Conservation (phyloP, 176 grass and related monocot species). For the Aegilops speltoides region DNA sequence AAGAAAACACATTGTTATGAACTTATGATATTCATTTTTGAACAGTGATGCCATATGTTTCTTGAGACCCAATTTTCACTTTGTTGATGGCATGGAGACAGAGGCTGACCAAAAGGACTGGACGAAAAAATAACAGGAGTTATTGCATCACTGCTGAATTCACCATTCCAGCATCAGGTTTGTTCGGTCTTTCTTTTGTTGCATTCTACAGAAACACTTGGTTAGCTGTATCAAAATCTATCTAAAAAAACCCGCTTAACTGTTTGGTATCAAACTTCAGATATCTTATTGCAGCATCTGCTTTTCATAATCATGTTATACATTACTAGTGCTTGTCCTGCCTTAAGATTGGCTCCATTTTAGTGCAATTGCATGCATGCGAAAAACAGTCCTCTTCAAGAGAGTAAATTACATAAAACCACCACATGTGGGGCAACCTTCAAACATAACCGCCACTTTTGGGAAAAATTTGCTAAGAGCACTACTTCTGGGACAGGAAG, state of each 20-base stretch:
- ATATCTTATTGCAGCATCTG: not conserved
- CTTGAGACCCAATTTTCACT: not conserved
- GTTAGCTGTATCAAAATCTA: not conserved
- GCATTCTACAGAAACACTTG: conserved; percentile 23
- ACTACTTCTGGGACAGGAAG: not conserved
- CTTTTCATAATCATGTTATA: conserved; percentile 21
- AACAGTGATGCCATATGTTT: not conserved
- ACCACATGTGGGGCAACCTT: not conserved
- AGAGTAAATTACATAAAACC: conserved; percentile 2
- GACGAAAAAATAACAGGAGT: conserved; percentile 97
- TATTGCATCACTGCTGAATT: conserved; percentile 94
- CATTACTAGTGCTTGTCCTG: not conserved
- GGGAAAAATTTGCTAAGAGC: not conserved
- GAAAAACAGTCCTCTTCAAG: conserved; percentile 7
- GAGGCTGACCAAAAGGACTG: conserved; percentile 82
- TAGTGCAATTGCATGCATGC: conserved; percentile 13
- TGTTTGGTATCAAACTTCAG: not conserved
- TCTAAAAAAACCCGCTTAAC: not conserved
- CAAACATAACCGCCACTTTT: not conserved
- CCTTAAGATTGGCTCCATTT: conserved; percentile 22
- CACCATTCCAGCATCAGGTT: conserved; percentile 67
- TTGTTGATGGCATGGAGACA: conserved; percentile 64
- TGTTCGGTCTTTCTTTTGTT: conserved; percentile 1
- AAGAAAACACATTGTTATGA: not conserved
- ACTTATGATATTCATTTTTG: not conserved